Evolutionary conservation across 2,329 filamentous ascomycete genomes (phyloP).

Genomic region (Bimuria novae-zelandiae): DNA sequence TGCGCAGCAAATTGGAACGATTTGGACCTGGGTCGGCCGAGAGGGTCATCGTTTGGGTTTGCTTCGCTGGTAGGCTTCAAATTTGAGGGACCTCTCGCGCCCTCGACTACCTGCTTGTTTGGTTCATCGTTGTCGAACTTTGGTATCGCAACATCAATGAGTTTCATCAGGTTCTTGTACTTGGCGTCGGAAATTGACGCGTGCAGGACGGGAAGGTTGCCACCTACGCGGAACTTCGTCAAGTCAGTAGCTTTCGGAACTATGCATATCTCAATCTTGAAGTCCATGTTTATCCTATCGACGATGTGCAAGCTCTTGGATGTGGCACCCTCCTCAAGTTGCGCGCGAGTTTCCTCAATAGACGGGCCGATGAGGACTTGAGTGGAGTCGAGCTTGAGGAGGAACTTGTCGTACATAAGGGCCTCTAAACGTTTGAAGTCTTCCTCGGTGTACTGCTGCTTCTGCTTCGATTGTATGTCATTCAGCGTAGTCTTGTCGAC

Average conservation of each 20-base stretch:
- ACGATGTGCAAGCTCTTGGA: conserved; percentile 83
- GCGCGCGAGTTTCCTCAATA: conserved; percentile 84
- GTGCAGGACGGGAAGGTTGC: conserved; percentile 88
- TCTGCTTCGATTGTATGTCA: conserved; percentile 89
- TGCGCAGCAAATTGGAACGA: conserved; percentile 75
- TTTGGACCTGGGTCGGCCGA: conserved; percentile 64
- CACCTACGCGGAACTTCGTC: conserved; percentile 88
- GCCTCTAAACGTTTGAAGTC: conserved; percentile 88
- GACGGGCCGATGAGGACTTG: conserved; percentile 95
- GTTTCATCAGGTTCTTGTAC: conserved; percentile 94
- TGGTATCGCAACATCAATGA: conserved; percentile 94
- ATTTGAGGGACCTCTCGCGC: conserved; percentile 42
- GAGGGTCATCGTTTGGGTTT: conserved; percentile 36
- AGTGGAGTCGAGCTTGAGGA: conserved; percentile 89
- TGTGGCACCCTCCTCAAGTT: conserved; percentile 71
- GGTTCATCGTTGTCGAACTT: conserved; percentile 65
- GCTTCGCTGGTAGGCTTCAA: conserved; percentile 41
- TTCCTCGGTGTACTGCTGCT: conserved; percentile 81
- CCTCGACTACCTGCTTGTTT: conserved; percentile 44
- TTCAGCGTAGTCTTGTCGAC: conserved; percentile 89
- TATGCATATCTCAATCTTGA: conserved; percentile 94
- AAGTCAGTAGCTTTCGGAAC: conserved; percentile 94
- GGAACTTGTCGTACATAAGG: conserved; percentile 97
- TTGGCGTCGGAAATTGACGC: conserved; percentile 92
- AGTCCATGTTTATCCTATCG: conserved; percentile 96